Percentiles rank a stretch among this genome's conserved stretches.
phyloP scores from a whole-genome alignment of 345 rosid genomes.

The Psidium friedrichsthalianum region DNA sequence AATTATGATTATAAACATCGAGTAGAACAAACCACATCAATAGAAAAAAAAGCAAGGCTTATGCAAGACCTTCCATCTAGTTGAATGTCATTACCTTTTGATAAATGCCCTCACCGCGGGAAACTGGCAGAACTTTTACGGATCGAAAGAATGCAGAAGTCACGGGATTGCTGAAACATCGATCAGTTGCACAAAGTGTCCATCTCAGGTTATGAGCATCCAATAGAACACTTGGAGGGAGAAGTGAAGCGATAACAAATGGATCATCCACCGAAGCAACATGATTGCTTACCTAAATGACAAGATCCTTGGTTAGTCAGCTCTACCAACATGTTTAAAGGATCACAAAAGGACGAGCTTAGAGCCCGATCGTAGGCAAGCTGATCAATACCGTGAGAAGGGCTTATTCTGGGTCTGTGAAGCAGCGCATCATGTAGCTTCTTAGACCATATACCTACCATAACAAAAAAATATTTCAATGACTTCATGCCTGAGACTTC shows the following conservation, averaged over 20 bases:
- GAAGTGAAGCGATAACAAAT: constrained; percentile 78
- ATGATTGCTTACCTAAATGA: constrained; percentile 80
- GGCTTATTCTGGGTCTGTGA: constrained; percentile 62
- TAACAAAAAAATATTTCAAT: neutral
- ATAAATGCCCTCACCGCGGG: constrained; percentile 93
- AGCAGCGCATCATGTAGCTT: constrained; percentile 84
- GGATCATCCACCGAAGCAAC: constrained; percentile 97
- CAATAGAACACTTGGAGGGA: constrained; percentile 69
- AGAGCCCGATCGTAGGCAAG: neutral
- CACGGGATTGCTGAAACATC: constrained; percentile 82
- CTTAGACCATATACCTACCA: constrained; percentile 79
- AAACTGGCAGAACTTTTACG: constrained; percentile 83
- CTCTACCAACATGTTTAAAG: neutral
- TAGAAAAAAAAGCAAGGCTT: neutral
- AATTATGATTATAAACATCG: neutral
- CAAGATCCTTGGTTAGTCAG: neutral
- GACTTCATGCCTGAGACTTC: neutral
- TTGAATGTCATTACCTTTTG: constrained; percentile 53
- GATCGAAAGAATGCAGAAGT: constrained; percentile 81
- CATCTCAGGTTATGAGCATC: constrained; percentile 86
- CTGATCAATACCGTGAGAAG: constrained; percentile 61
- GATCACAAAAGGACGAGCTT: neutral
- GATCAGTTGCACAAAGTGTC: constrained; percentile 94
- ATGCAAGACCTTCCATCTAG: neutral
- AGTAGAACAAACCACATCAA: neutral